Evolutionary conservation across 108 stramenopile genomes (phyloP), one percentile per base, ranked within the genome.

Genomic region (Skeletonema potamos): DNA sequence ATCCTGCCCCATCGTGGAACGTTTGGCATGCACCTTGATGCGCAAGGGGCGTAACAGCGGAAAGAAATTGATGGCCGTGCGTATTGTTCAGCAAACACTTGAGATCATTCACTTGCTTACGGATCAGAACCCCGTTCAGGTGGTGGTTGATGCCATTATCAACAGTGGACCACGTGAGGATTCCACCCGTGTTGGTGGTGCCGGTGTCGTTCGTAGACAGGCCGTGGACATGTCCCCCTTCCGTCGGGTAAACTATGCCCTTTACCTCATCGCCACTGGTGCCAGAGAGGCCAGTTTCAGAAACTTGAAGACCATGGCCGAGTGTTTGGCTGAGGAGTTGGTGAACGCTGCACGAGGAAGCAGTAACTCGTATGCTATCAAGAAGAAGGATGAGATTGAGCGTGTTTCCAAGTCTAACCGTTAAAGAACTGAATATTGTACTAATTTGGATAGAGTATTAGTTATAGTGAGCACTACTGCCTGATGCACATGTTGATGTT

Each of bases 351-450:
- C 99, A 24, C 88, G 98, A 74, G 98, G 99, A 63, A 97, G 97
- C 57, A 97, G 96, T 80, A 99, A 99, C 98, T 93, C 90, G 32
- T 99, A 98, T 77, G 99, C 99, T 73, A 99, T 99, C 92, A 99
- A 99, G 98, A 99, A 99, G 90, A 99, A 99, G 97, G 99, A 99
- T 84, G 99, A 99, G 85, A 98, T 99, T 76, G 98, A 99, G 92
- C 98, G 98, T 89, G 99, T 99, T 68, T 94, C 98, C 91, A 99
- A 99, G 97, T 96, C 94, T 62, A 99, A 99, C 86, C 96, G 99
- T 85, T 99, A 98, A 96, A 56, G 26, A 57, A 30, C 39, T 64
- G 44, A 67, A 67, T 7, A 56, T 18, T 67, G 54, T 64, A 64
- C 33, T 44, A 51, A 51, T 51, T 51, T 51, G 22, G 22, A 51